phyloP scores from a whole-genome alignment of 2,329 filamentous ascomycete species.

The Epichloe coenophiala region DNA sequence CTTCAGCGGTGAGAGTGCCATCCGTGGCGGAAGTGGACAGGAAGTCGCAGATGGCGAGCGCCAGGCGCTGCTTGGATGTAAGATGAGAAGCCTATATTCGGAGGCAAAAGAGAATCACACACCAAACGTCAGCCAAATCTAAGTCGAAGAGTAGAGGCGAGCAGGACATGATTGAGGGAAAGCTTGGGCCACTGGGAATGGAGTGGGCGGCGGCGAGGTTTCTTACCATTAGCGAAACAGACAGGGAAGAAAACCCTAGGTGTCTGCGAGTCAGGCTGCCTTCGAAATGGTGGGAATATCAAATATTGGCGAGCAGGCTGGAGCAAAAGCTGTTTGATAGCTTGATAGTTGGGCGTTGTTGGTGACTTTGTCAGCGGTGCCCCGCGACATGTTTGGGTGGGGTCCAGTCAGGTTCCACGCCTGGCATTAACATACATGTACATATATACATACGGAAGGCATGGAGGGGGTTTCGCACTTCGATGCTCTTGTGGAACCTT shows the following conservation, averaged over 20 bases:
- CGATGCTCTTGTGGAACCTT: conserved; percentile 5
- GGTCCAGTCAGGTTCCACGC: neutral
- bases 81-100: conserved; percentile 21
- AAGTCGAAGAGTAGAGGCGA: neutral
- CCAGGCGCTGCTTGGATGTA: conserved; percentile 66
- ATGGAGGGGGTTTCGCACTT: neutral
- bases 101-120: too few relatives aligned
- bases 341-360: neutral
- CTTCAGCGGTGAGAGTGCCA: conserved; percentile 76
- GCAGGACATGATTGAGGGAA: neutral
- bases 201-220: too few relatives aligned
- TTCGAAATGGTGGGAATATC: neutral
- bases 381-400: too few relatives aligned
- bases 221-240: conserved; percentile 1
- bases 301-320: neutral
- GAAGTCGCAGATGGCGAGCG: conserved; percentile 95
- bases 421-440: too few relatives aligned
- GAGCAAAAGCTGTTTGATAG: neutral
- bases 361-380: neutral
- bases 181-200: too few relatives aligned
- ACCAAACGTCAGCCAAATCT: too few relatives aligned
- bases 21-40: conserved; percentile 72
- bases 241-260: neutral
- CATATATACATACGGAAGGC: too few relatives aligned
- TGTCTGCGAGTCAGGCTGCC: neutral